phyloP scores from a whole-genome alignment of 805 yeast genomes.

The Pichia gijzeniarum region DNA sequence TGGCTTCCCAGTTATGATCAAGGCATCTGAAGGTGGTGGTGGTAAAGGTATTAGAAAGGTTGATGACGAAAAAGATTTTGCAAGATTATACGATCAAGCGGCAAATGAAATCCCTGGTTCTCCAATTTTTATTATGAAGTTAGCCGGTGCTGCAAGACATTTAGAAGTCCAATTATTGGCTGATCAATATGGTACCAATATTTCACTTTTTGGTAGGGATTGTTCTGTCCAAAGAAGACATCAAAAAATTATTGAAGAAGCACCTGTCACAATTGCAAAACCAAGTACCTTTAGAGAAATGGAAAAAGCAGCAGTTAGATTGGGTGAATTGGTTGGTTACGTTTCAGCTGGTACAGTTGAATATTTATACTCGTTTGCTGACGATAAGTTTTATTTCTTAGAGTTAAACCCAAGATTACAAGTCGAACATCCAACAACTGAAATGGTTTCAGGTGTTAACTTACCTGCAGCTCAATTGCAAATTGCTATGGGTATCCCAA shows the following conservation, averaged over 20 bases:
- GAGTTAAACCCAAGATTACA: slow-evolving; percentile 98
- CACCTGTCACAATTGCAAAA: slow-evolving; percentile 94
- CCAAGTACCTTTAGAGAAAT: slow-evolving; percentile 77
- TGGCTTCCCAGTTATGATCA: slow-evolving; percentile 98
- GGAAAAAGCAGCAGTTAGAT: slow-evolving; percentile 97
- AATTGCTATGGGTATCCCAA: slow-evolving; percentile 99
- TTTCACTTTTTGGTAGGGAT: slow-evolving; percentile 96
- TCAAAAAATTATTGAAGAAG: slow-evolving; percentile 98
- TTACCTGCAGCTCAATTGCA: slow-evolving; percentile 98
- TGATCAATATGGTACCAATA: slow-evolving; percentile 97
- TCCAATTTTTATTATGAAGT: slow-evolving; percentile 94
- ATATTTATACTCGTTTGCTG: slow-evolving; percentile 88
- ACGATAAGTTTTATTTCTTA: slow-evolving; percentile 90
- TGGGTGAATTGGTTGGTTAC: slow-evolving; percentile 94
- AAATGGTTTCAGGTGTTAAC: slow-evolving; percentile 98
- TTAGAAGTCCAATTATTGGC: slow-evolving; percentile 96
- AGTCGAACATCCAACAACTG: slow-evolving; percentile 99
- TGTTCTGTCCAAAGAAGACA: slow-evolving; percentile 99
- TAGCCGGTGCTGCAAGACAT: slow-evolving; percentile 97
- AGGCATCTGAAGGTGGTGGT: slow-evolving; percentile 99
- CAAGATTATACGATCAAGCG: slow-evolving; percentile 80
- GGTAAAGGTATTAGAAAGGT: slow-evolving; percentile 99
- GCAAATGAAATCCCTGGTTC: slow-evolving; percentile 98
- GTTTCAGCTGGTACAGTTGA: slow-evolving; percentile 99
- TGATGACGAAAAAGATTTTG: slow-evolving; percentile 73